Conservation (phyloP, 768 basidiomycete species). For the Filobasidium floriforme region DNA sequence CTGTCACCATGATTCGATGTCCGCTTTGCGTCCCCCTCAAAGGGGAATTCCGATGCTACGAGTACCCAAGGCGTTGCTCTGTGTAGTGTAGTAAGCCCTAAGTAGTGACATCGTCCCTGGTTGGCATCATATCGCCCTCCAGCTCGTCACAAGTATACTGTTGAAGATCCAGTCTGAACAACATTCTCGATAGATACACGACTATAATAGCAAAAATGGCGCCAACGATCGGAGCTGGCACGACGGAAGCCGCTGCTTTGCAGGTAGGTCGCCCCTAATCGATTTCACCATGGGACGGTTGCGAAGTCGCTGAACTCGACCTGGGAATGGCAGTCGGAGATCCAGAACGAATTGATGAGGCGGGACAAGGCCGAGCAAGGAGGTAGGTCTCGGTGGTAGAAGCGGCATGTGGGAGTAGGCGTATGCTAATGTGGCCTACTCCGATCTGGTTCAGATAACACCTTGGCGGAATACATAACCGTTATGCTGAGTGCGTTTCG, state of each 20-base stretch:
- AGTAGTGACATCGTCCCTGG: too few relatives aligned
- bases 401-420: too few relatives aligned
- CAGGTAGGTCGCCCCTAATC: conserved; percentile 1
- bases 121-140: too few relatives aligned
- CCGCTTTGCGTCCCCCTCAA: too few relatives aligned
- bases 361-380: conserved; percentile 10
- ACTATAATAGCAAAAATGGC: neutral
- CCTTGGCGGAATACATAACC: conserved; percentile 45
- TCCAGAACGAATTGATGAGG: conserved; percentile 13
- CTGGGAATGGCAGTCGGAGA: conserved; percentile 11
- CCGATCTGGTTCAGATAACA: conserved; percentile 29
- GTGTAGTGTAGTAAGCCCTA: too few relatives aligned
- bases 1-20: too few relatives aligned
- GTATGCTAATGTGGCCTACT: too few relatives aligned
- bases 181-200: too few relatives aligned
- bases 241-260: conserved; percentile 4
- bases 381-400: neutral
- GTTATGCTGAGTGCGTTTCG: conserved; percentile 38
- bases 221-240: neutral
- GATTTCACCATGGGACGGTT: neutral
- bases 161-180: too few relatives aligned
- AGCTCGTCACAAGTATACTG: too few relatives aligned
- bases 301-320: neutral
- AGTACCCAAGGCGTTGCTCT: too few relatives aligned
- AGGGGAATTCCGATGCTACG: too few relatives aligned